Evolutionary conservation across 768 basidiomycete species (phyloP).

Genomic region (Punctularia strigosozonata): DNA sequence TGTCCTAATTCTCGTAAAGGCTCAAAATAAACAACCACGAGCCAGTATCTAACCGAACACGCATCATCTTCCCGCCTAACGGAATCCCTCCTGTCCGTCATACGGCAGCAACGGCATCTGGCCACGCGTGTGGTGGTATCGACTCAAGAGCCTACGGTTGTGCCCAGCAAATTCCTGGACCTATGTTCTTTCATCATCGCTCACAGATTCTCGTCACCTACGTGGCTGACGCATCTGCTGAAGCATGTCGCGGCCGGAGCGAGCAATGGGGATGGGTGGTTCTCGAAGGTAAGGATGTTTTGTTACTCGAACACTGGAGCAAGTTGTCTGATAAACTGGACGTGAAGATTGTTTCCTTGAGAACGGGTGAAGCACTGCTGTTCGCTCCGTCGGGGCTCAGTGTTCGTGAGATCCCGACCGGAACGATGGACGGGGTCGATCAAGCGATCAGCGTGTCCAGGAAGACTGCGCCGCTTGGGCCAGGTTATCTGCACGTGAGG

Average conservation of each 20-base stretch:
- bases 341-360: no score
- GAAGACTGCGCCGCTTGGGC: no score
- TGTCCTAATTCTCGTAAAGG: neutral
- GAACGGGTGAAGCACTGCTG: no score
- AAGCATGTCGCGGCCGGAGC: conserved; percentile 60
- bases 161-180: conserved; percentile 56
- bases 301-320: no score
- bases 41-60: conserved; percentile 45
- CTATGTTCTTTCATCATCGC: conserved; percentile 54
- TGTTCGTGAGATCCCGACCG: no score
- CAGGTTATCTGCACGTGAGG: no score
- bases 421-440: no score
- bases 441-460: no score
- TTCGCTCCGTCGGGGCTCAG: no score
- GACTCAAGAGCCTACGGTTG: conserved; percentile 70
- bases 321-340: no score
- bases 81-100: conserved; percentile 41
- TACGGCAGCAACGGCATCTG: conserved; percentile 60
- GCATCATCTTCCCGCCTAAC: conserved; percentile 41
- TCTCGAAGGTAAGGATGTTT: no score
- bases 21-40: neutral
- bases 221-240: conserved; percentile 63
- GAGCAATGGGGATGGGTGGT: conserved; percentile 39
- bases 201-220: conserved; percentile 64
- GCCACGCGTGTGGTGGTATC: conserved; percentile 65